These are phyloP conservation scores for Backusella tuberculispora DNA, from an alignment of 192 early-diverging fungal species.

Conservation along the genomic window DNA sequence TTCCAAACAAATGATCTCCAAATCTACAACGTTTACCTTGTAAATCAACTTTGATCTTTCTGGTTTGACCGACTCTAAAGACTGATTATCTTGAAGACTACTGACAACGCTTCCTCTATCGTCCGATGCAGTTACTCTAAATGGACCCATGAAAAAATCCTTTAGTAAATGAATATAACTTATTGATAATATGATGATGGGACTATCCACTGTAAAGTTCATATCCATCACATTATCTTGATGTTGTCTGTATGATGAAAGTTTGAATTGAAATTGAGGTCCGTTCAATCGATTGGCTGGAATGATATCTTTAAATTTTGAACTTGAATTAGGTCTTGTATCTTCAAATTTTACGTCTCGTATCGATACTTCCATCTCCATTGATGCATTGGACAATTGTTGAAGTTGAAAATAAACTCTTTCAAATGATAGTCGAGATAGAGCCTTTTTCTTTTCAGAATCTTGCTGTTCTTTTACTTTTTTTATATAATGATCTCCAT, in stretches of 20 bases:
- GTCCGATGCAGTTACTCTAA: constrained; percentile 36
- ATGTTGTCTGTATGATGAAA: not conserved
- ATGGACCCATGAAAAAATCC: constrained; percentile 65
- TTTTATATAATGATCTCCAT: not conserved
- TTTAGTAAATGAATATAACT: constrained; percentile 73
- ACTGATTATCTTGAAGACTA: not conserved
- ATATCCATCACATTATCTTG: constrained; percentile 54
- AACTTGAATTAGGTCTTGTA: constrained; percentile 57
- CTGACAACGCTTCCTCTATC: constrained; percentile 11
- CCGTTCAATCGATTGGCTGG: constrained; percentile 43
- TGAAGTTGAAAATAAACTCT: constrained; percentile 48
- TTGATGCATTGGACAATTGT: constrained; percentile 47
- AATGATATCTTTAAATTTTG: constrained; percentile 76
- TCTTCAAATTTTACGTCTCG: constrained; percentile 64
- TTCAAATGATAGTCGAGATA: constrained; percentile 34
- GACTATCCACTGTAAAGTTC: constrained; percentile 64
- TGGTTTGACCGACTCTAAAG: not conserved
- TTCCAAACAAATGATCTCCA: constrained; percentile 73
- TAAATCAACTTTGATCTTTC: constrained; percentile 17
- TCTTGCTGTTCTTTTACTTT: not conserved
- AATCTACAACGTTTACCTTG: constrained; percentile 72
- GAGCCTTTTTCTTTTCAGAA: not conserved
- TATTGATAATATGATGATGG: constrained; percentile 71
- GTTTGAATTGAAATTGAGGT: constrained; percentile 55
- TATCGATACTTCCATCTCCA: constrained; percentile 64